These are phyloP conservation scores for Atractiella rhizophila DNA, from an alignment of 768 basidiomycete genomes.

Conservation along the genomic window DNA sequence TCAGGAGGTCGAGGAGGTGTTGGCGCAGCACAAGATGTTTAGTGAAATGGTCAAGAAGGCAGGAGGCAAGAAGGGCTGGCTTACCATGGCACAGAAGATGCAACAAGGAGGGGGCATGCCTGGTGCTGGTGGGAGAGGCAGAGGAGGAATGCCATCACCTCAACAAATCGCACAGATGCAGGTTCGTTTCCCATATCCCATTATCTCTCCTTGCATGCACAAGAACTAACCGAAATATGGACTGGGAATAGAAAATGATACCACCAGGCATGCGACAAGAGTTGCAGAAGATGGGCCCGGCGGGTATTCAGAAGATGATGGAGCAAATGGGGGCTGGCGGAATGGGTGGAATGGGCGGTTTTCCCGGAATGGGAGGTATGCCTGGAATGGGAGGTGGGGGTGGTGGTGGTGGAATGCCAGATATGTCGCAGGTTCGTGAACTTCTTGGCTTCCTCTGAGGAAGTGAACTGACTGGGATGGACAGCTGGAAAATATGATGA, in stretches of 20 bases:
- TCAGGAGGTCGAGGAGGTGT: constrained; percentile 85
- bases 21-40: constrained; percentile 97
- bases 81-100: constrained; percentile 95
- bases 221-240: constrained; percentile 3
- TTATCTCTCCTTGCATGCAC: neutral
- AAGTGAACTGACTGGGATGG: no score
- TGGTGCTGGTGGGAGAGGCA: neutral
- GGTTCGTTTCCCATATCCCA: constrained; percentile 27
- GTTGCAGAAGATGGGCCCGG: constrained; percentile 72
- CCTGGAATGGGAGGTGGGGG: no score
- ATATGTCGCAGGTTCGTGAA: no score
- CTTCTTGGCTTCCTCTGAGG: no score
- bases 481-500: no score
- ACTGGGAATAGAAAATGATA: constrained; percentile 42
- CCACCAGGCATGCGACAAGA: constrained; percentile 47
- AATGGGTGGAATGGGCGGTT: constrained; percentile 67
- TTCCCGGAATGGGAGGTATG: constrained; percentile 47
- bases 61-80: constrained; percentile 91
- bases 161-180: constrained; percentile 87
- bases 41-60: constrained; percentile 95
- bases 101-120: constrained; percentile 55
- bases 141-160: constrained; percentile 28
- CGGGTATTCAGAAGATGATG: constrained; percentile 41
- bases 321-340: constrained; percentile 93
- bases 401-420: no score